Base-by-base conservation (phyloP, 768 basidiomycete species). In the Terana coerulea region DNA sequence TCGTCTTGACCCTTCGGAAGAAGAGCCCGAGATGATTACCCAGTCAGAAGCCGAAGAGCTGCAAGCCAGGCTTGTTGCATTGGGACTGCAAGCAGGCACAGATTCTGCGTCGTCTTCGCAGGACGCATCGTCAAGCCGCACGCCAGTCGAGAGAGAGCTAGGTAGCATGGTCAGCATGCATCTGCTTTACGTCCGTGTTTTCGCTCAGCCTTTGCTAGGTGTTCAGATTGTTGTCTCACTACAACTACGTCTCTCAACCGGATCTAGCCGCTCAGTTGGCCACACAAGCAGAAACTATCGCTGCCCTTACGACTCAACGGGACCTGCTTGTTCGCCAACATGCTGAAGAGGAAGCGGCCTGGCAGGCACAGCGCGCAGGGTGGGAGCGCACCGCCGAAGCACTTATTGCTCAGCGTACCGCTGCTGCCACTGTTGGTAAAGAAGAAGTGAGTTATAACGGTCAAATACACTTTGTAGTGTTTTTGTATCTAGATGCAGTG, bases 381-480 rank as follows among this genome's bases (percentile, higher is more conserved):
- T 89, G 86, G 83, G 76, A 74, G 8, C 70, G 87, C 50, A 80
- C 76, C 57, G 77, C 84, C 2, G 87, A 88, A 58, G 86, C 84
- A 12, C 69, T 89, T 29, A 72, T 88, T 51, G 63, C 73, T 1
- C 77, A 67, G 33, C 65, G 77, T 45, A 69, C 75, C 42, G 75
- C 72, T 51, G 77, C 67, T 45, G 64, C 69, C 17, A 57, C 61
- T 7, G 15, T 15, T 2, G 31, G 31, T 1, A 44, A 37, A 24
- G 51, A 52, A 43, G 51, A 52, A 26, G 51, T 52, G 33, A 34
- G 42, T 44, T 28, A 11, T 21, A 11, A 31, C 30, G 12, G 15
- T 12, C 21, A 17, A 31, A 11, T 3, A 24, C 29, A 43, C 42
- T 43, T 29, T 33, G 5, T 19, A n/a, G 29, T 36, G 22, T 31